phyloP scores from a whole-genome alignment of 805 yeast genomes.

The Wickerhamomyces alni region DNA sequence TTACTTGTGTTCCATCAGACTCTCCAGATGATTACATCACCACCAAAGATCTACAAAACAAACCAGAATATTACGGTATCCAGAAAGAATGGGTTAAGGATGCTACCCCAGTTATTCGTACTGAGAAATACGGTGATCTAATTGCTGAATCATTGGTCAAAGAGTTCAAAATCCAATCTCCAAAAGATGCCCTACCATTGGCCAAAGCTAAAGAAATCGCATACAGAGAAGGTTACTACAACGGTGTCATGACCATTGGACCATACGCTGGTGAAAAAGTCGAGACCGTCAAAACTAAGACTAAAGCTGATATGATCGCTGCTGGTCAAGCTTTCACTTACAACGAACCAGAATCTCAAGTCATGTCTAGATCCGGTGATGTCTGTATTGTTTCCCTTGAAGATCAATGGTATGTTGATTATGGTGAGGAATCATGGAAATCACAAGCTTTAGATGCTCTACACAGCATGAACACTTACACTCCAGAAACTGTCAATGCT shows the following conservation, averaged over 20 bases:
- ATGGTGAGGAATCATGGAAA: slow-evolving; percentile 93
- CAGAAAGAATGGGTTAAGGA: slow-evolving; percentile 84
- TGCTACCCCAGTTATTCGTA: slow-evolving; percentile 65
- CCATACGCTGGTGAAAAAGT: slow-evolving; percentile 84
- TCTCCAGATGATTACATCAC: slow-evolving; percentile 97
- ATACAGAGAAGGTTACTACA: slow-evolving; percentile 94
- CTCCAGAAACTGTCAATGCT: slow-evolving; percentile 80
- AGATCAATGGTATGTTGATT: slow-evolving; percentile 97
- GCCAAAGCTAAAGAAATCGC: slow-evolving; percentile 92
- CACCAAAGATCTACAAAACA: slow-evolving; percentile 72
- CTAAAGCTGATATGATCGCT: slow-evolving; percentile 73
- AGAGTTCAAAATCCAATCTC: slow-evolving; percentile 86
- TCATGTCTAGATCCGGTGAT: slow-evolving; percentile 93
- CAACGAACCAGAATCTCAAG: slow-evolving; percentile 89
- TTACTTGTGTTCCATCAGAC: slow-evolving; percentile 97
- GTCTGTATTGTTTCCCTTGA: slow-evolving; percentile 94
- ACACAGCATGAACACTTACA: slow-evolving; percentile 67
- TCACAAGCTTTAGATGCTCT: slow-evolving; percentile 74
- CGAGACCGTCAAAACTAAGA: slow-evolving; percentile 84
- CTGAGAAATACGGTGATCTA: slow-evolving; percentile 82
- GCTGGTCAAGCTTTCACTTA: slow-evolving; percentile 80
- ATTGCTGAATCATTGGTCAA: slow-evolving; percentile 83
- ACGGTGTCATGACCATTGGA: slow-evolving; percentile 78
- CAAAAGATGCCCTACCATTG: slow-evolving; percentile 82
- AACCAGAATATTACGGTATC: slow-evolving; percentile 86